These are phyloP conservation scores for Circinella umbellata DNA, from an alignment of 371 early-diverging fungal genomes.

Conservation along the genomic window DNA sequence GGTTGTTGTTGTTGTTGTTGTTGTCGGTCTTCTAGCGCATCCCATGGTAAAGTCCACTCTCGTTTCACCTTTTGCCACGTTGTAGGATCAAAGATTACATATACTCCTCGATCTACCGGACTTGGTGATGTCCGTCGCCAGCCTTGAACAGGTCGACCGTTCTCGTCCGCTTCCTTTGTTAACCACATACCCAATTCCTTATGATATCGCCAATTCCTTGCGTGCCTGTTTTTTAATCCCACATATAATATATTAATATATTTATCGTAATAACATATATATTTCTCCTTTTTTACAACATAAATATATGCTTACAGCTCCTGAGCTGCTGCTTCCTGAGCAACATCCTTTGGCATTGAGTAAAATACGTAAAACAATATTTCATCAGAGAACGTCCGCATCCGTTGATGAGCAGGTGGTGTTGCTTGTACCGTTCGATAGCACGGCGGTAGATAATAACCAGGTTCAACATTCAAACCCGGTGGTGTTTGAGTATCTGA, in stretches of 20 bases:
- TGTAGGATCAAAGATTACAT: constrained; percentile 83
- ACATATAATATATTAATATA: too few species aligned
- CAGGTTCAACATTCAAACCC: constrained; percentile 66
- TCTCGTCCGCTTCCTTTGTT: constrained; percentile 61
- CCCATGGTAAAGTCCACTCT: constrained; percentile 80
- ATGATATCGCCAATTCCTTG: constrained; percentile 90
- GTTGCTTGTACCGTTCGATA: constrained; percentile 67
- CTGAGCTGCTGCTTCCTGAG: constrained; percentile 92
- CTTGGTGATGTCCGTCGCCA: constrained; percentile 44
- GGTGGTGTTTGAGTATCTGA: constrained; percentile 62
- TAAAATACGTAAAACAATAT: constrained; percentile 96
- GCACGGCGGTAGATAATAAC: constrained; percentile 75
- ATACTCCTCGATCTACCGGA: constrained; percentile 77
- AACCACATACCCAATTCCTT: constrained; percentile 86
- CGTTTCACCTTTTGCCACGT: constrained; percentile 83
- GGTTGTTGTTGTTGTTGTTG: constrained; percentile 22
- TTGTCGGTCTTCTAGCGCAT: constrained; percentile 80
- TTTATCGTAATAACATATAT: too few species aligned
- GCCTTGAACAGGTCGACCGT: constrained; percentile 30
- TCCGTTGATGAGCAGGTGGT: constrained; percentile 69
- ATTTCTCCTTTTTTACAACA: too few species aligned
- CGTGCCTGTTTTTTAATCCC: constrained; percentile 42
- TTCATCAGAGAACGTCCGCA: constrained; percentile 79
- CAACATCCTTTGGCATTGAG: constrained; percentile 81
- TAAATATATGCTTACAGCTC: constrained; percentile 64